Evolutionary conservation across 805 yeast species (phyloP), one percentile per base, ranked within the genome.

Genomic region (Metschnikowia santaceciliae): DNA sequence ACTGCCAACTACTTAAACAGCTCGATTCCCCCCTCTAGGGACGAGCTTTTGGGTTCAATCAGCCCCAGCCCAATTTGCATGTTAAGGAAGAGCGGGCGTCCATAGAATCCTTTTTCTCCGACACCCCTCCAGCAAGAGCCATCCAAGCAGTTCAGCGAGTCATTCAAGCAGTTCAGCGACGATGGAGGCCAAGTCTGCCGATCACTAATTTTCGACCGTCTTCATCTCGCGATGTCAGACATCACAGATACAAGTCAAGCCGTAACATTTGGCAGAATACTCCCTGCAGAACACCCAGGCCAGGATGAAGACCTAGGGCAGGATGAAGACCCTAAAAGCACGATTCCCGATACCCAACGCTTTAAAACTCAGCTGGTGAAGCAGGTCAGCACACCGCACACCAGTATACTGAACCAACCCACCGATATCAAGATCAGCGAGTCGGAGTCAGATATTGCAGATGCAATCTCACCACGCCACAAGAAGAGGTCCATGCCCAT

Each of bases 201-300:
- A 33, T 68, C 75, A 6, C 65, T 67, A 34, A 69, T 72, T 35
- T 61, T 72, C 38, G 75, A 72, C 46, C 58, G 70, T 23, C 61
- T 72, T 30, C 65, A 68, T 14, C 66, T 69, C 48, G 72, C 71
- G n/a, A 72, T 77, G 1, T 62, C 67, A 11, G 74, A 69, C 49
- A 67, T 71, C 20, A 20, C 11, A 3, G 46, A 44, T 33, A 51
- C 30, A 34, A 42, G 47, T 13, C 40, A 32, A 15, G 49, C 41
- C 30, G 50, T 47, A 17, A 32, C 50, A 1, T 54, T 52, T 20
- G 57, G 54, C n/a, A 39, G 40, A 13, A 42, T 45, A 4, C 44
- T 51, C 17, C 42, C 15, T 20, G 46, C 19, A 3, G 43, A 32
- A 2, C 33, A 42, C 23, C 6, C 19, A 8, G 42, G 32, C 7